A percentile compares a stretch with the other conserved stretches of the same genome.
phyloP scores from a whole-genome alignment of 176 grass and related monocot genomes.

The Carex scoparia region DNA sequence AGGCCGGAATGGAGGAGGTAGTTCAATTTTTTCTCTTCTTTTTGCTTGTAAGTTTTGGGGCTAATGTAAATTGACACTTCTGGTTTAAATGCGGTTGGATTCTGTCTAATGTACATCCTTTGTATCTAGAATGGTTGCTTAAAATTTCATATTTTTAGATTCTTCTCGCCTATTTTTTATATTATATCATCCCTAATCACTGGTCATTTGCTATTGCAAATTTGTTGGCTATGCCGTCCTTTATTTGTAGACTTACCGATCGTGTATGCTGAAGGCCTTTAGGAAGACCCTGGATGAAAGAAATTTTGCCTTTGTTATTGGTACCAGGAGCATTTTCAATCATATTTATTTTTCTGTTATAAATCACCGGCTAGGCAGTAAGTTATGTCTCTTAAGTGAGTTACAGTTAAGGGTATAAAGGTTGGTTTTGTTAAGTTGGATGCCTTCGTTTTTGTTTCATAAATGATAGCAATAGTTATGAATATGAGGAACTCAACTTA shows the following conservation, averaged over 20 bases:
- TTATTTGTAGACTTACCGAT: constrained; percentile 63
- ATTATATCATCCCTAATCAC: background rate
- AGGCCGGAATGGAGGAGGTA: constrained; percentile 94
- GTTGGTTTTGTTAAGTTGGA: constrained; percentile 25
- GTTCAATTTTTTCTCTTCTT: background rate
- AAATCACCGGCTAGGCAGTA: background rate
- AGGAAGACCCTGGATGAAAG: constrained; percentile 95
- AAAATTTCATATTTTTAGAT: background rate
- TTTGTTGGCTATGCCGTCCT: constrained; percentile 15
- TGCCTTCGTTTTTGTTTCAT: constrained; percentile 51
- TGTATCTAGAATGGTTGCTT: background rate
- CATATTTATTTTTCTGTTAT: background rate
- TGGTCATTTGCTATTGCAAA: background rate
- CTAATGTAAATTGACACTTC: background rate
- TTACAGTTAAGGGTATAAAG: too few relatives aligned
- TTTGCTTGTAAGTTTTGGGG: background rate
- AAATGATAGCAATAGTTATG: constrained; percentile 41
- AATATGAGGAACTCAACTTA: constrained; percentile 42
- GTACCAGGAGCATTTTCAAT: constrained; percentile 45
- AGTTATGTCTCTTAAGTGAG: too few relatives aligned
- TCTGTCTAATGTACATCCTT: too few relatives aligned
- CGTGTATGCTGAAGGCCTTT: constrained; percentile 84
- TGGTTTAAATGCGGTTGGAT: too few relatives aligned
- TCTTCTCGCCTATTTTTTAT: constrained; percentile 1
- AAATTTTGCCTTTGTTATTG: constrained; percentile 89